These are phyloP conservation scores for Cladophialophora psammophila DNA, from an alignment of 2,329 filamentous ascomycete genomes.

Conservation along the genomic window DNA sequence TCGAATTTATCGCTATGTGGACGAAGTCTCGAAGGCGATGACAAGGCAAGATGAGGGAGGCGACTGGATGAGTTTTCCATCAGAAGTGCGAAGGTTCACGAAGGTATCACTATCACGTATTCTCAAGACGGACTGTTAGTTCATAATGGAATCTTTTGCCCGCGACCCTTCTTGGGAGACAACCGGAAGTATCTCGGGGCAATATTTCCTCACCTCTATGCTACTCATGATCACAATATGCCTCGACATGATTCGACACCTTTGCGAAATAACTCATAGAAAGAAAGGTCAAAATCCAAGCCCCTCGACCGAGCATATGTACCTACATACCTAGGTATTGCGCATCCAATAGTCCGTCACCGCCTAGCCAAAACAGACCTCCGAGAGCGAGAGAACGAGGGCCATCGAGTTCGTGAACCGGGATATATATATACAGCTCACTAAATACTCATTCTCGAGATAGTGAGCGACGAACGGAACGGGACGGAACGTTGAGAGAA, in stretches of 20 bases:
- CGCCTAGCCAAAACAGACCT: too few relatives aligned
- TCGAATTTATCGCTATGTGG: slow-evolving; percentile 79
- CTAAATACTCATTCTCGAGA: too few relatives aligned
- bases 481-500: too few relatives aligned
- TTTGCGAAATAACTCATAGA: neutral
- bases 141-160: neutral
- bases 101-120: neutral
- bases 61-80: neutral
- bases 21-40: slow-evolving; percentile 50
- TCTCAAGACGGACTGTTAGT: neutral
- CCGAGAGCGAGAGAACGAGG: too few relatives aligned
- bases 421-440: too few relatives aligned
- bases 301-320: too few relatives aligned
- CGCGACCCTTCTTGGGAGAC: neutral
- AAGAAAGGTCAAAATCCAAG: neutral
- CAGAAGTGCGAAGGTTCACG: neutral
- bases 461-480: too few relatives aligned
- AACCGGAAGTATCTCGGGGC: neutral
- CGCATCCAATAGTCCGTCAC: too few relatives aligned
- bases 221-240: too few relatives aligned
- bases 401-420: too few relatives aligned
- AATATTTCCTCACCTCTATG: neutral
- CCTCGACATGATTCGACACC: neutral
- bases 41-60: slow-evolving; percentile 19
- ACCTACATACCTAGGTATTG: too few relatives aligned